Evolutionary conservation across 2,329 filamentous ascomycete genomes (phyloP).

Genomic region (Arthrobotrys sphaeroides): DNA sequence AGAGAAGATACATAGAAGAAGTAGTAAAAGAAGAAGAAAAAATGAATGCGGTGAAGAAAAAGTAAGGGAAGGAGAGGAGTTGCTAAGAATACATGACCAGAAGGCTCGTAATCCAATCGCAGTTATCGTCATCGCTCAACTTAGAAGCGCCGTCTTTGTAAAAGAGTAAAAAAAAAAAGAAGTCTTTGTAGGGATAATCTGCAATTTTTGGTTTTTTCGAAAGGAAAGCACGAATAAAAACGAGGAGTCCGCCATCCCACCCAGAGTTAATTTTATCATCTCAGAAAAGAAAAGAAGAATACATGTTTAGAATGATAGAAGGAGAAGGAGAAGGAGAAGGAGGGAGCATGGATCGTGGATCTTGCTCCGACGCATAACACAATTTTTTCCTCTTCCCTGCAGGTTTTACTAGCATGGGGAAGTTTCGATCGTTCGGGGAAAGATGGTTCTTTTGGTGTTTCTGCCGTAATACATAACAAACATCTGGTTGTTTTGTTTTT

Average conservation of each 20-base stretch:
- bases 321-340: neutral
- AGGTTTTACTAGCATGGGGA: conserved; percentile 11
- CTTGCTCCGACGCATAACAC: conserved; percentile 20
- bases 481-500: conserved; percentile 25
- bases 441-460: conserved; percentile 24
- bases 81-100: conserved; percentile 49
- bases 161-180: neutral
- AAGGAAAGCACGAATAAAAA: conserved; percentile 42
- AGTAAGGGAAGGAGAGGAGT: neutral
- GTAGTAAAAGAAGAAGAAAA: conserved; percentile 1
- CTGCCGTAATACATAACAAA: conserved; percentile 42
- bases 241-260: conserved; percentile 50
- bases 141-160: conserved; percentile 8
- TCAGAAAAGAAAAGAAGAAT: conserved; percentile 44
- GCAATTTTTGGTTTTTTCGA: conserved; percentile 25
- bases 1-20: neutral
- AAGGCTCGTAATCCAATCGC: neutral
- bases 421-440: conserved; percentile 40
- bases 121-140: conserved; percentile 1
- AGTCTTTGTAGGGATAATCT: conserved; percentile 39
- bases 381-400: conserved; percentile 17
- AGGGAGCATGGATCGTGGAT: conserved; percentile 12
- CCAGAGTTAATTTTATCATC: conserved; percentile 50
- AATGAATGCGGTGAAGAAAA: conserved; percentile 11
- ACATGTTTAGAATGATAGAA: conserved; percentile 41